A percentile compares a stretch with the other conserved stretches of the same genome.
Conservation (phyloP, 257 asterid species). For the Euphrasia confusa region DNA sequence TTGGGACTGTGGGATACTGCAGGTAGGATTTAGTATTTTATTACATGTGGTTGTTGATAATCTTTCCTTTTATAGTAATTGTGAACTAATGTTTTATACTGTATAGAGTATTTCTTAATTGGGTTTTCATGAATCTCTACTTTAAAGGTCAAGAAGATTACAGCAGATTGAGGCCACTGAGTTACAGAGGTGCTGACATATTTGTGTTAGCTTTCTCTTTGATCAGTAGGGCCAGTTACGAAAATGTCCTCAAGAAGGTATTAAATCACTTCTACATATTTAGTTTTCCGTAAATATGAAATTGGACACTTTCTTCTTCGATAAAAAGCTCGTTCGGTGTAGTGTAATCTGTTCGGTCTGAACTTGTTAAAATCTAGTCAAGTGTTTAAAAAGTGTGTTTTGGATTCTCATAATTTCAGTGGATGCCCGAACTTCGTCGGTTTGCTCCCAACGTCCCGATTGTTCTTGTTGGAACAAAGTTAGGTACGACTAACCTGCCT, state of each 20-base stretch:
- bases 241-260: slow-evolving; percentile 93
- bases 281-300: not conserved
- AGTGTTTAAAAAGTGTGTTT: too few species aligned
- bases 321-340: slow-evolving; percentile 10
- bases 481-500: slow-evolving; percentile 39
- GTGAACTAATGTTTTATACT: not conserved
- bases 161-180: slow-evolving; percentile 93
- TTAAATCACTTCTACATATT: not conserved
- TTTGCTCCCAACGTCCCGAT: slow-evolving; percentile 93
- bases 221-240: slow-evolving; percentile 93
- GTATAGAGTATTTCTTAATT: slow-evolving; percentile 16
- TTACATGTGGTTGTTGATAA: slow-evolving; percentile 5
- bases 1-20: slow-evolving; percentile 96
- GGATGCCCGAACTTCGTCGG: slow-evolving; percentile 99
- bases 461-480: slow-evolving; percentile 89
- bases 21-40: slow-evolving; percentile 32
- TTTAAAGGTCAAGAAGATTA: slow-evolving; percentile 85
- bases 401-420: slow-evolving; percentile 33
- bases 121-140: slow-evolving; percentile 17
- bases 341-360: too few species aligned
- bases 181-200: slow-evolving; percentile 92
- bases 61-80: not conserved
- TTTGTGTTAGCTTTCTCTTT: slow-evolving; percentile 89
- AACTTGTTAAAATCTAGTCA: too few species aligned
- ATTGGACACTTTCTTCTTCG: slow-evolving; percentile 8